These are phyloP conservation scores for Melampsora larici-populina DNA, from an alignment of 1,284 basidiomycete genomes.

Conservation along the genomic window DNA sequence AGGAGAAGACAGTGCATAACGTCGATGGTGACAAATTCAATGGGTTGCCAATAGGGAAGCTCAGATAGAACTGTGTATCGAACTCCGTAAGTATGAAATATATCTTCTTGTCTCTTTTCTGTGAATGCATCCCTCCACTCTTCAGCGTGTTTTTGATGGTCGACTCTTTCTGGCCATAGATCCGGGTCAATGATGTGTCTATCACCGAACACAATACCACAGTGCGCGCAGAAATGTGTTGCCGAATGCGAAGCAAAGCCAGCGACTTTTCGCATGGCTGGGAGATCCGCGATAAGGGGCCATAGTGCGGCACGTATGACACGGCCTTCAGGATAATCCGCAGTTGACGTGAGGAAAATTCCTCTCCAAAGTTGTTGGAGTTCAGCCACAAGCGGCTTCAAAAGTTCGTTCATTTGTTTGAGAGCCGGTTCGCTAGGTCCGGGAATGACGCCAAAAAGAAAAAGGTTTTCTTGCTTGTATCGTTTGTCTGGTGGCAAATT, in stretches of 20 bases:
- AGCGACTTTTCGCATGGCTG: conserved; percentile 12
- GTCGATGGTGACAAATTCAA: no score
- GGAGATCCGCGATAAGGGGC: conserved; percentile 17
- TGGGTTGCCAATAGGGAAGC: no score
- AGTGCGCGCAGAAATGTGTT: conserved; percentile 8
- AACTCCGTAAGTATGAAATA: not conserved
- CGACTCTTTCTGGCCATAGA: not conserved
- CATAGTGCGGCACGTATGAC: not conserved
- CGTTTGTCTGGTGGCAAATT: not conserved
- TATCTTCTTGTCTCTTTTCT: not conserved
- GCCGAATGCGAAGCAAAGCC: conserved; percentile 23
- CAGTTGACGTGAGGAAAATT: not conserved
- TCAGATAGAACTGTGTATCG: conserved; percentile 12
- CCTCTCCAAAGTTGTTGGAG: not conserved
- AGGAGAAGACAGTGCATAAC: conserved; percentile 27
- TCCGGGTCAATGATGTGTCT: not conserved
- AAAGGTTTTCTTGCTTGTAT: conserved; percentile 13
- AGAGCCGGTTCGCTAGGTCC: no score
- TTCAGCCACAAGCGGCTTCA: no score
- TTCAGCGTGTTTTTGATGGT: not conserved
- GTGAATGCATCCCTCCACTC: not conserved
- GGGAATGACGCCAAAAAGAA: no score
- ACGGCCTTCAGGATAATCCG: not conserved
- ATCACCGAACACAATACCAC: not conserved
- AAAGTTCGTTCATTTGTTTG: no score